Base-by-base conservation (phyloP, 768 basidiomycete species). In the Lactarius hengduanensis region DNA sequence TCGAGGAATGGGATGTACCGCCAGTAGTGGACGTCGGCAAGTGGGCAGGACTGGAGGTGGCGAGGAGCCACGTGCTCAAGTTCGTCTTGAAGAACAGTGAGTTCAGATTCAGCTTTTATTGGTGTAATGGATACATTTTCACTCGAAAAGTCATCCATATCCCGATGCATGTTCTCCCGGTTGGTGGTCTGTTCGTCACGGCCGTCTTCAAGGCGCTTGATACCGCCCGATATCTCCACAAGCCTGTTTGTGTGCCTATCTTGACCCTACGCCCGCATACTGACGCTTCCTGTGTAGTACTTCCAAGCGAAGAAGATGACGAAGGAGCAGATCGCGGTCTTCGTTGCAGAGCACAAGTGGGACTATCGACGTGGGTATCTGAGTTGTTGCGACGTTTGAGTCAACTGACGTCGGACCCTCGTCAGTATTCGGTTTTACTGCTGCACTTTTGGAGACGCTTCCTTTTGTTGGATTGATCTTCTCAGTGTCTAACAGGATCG, bases 261-360 rank as follows among this genome's bases (percentile, higher is more conserved):
- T 43, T 58, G 13, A 63, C 32, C 15, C 20, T 54, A 30, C 36
- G 22, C 7, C 45, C 41, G 2, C 26, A 34, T 8, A 36, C 32
- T 28, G 28, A 36, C 36, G 1, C 70, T 60, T 61, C 68, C 36
- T 1, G 5, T 18, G 15, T 72, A 94, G 86, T 96, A 96, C 73
- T 98, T 94, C 67, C 83, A 87, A 61, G 78, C 87, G 1, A 98
- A 98, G 77, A 85, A 84, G 59, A 95, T 98, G 94, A 82, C 86
- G 0, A 76, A 81, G 7, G 76, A 82, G 28, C 86, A 96, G 71
- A 77, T 84, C 5, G 86, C 86, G 3, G 78, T 89, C 1, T 98
- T 92, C 77, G 83, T 96, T 65, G 91, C 94, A 72, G 95, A 96
- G 74, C 84, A 91, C 16, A 94, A 91, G 72, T 92, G 93, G 91